Base-by-base conservation (phyloP, 805 yeast species). In the Kodamaea sagamina region DNA sequence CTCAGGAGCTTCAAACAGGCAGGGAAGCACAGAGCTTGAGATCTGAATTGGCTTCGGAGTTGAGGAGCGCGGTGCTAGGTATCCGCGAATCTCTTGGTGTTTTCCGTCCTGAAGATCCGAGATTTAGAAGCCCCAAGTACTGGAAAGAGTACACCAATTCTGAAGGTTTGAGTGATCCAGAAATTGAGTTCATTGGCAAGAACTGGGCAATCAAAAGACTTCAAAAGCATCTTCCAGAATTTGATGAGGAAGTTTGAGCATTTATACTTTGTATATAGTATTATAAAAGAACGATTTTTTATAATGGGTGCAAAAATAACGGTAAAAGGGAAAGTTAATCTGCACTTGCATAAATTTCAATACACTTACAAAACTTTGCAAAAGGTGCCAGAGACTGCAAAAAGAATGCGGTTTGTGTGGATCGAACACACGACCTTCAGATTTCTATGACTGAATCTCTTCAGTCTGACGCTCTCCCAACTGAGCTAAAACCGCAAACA, bases 401-500 rank as follows among this genome's bases (percentile, higher is more conserved):
- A 48, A 64, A 56, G 51, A 40, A 53, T 77, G 82, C 82, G 80
- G 75, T 64, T 75, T 77, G 78, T 81, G 87, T 79, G 88, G 87
- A 80, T 82, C 84, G 88, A 83, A 83, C 87, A 79, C 87, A 80
- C 84, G 86, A 82, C 89, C 88, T 83, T 77, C 86, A 82, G 86
- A 81, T 81, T 57, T 53, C 59, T 59, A 58, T 52, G 60, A 61
- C 65, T 53, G 58, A 57, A 58, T 46, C 49, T 48, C 60, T 55
- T 60, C 66, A 61, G 66, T 61, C 66, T 61, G 66, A 58, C 66
- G 66, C 66, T 61, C 66, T 61, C 66, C 66, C 66, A 59, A 60
- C 63, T 61, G 66, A 61, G 66, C 66, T 61, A 59, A 61, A 59
- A 49, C 65, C 62, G 64, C 65, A 12, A n/a, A n/a, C n/a, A n/a